phyloP scores from a whole-genome alignment of 176 grass and related monocot species.

The Carex kokanica region DNA sequence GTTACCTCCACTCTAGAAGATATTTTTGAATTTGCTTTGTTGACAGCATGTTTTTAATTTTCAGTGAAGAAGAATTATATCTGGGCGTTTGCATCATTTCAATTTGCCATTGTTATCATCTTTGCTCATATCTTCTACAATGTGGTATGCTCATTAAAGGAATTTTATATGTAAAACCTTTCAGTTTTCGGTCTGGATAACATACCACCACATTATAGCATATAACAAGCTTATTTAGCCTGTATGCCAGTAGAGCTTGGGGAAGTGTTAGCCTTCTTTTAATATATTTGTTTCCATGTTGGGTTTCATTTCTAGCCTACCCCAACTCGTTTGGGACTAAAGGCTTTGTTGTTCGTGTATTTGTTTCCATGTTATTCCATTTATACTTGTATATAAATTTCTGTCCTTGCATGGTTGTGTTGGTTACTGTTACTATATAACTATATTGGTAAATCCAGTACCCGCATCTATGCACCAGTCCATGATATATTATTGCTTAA shows the following conservation, averaged over 20 bases:
- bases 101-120: conserved; percentile 95
- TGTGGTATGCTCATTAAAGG: conserved; percentile 42
- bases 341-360: too few species aligned
- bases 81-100: conserved; percentile 94
- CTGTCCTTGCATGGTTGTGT: neutral
- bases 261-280: neutral
- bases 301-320: too few species aligned
- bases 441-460: neutral
- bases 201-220: neutral
- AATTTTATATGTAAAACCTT: neutral
- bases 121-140: conserved; percentile 96
- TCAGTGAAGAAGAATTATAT: conserved; percentile 83
- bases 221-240: neutral
- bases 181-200: conserved; percentile 7
- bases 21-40: conserved; percentile 6
- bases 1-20: neutral
- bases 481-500: neutral
- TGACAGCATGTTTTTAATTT: conserved; percentile 19
- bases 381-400: conserved; percentile 1
- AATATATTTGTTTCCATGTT: neutral
- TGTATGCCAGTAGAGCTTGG: neutral
- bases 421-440: neutral
- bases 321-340: too few species aligned
- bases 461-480: neutral
- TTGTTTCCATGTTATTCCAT: neutral